These are phyloP conservation scores for Pseudogymnoascus sp. DNA, from an alignment of 2,329 filamentous ascomycete species.

Conservation along the genomic window DNA sequence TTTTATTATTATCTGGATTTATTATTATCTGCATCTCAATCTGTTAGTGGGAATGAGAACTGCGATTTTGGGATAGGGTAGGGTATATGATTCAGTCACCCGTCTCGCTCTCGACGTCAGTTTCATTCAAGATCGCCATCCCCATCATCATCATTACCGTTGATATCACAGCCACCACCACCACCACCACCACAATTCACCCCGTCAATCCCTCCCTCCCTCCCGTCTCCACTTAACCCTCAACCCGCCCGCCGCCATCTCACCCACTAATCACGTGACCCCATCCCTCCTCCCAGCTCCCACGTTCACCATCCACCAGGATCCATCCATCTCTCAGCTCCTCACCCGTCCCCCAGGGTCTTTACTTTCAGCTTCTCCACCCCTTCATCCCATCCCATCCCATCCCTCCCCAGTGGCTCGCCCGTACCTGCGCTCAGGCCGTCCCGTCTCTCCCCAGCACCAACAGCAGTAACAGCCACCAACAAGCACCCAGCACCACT, in stretches of 20 bases:
- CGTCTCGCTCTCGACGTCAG: not conserved
- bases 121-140: not conserved
- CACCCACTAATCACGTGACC: too few relatives aligned
- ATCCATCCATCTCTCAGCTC: too few relatives aligned
- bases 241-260: too few relatives aligned
- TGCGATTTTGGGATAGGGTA: too few relatives aligned
- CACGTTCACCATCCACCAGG: not conserved
- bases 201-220: not conserved
- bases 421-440: not conserved
- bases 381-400: not conserved
- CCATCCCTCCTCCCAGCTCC: not conserved
- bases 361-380: not conserved
- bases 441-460: not conserved
- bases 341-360: too few relatives aligned
- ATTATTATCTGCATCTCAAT: too few relatives aligned
- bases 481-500: too few relatives aligned
- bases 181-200: not conserved
- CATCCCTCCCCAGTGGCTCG: not conserved
- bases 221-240: too few relatives aligned
- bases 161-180: not conserved
- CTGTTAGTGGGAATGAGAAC: too few relatives aligned
- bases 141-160: not conserved
- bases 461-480: too few relatives aligned
- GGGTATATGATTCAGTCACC: too few relatives aligned
- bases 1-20: not conserved